These are phyloP conservation scores for Flaveria ramosissima DNA, from an alignment of 129 eudicot species.

Conservation along the genomic window DNA sequence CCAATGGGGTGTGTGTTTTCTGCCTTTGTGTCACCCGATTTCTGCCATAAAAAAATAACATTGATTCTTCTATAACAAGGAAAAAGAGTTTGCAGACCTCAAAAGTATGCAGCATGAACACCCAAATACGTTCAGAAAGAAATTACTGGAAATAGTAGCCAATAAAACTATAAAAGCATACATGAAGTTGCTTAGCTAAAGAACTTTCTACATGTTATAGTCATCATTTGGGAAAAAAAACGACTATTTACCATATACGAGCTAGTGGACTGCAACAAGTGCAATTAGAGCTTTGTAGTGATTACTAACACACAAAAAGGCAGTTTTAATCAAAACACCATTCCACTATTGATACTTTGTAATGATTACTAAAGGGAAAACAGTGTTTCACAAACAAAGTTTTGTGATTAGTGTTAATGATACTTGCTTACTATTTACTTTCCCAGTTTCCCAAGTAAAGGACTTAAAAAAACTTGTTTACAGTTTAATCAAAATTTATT, in stretches of 20 bases:
- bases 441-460: background rate
- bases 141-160: background rate
- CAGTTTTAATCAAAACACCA: background rate
- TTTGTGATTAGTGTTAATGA: slow-evolving; percentile 4
- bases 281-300: background rate
- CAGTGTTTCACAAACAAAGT: background rate
- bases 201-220: background rate
- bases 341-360: background rate
- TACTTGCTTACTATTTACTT: background rate
- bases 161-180: slow-evolving; percentile 1
- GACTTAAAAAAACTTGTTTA: background rate
- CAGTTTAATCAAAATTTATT: background rate
- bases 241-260: slow-evolving; percentile 18
- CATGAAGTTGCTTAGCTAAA: background rate
- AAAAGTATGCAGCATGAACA: slow-evolving; percentile 12
- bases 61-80: slow-evolving; percentile 16
- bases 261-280: background rate
- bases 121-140: background rate
- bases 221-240: background rate
- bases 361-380: background rate
- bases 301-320: background rate
- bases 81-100: slow-evolving; percentile 16
- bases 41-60: slow-evolving; percentile 46
- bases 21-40: slow-evolving; percentile 45
- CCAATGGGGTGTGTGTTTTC: slow-evolving; percentile 36